phyloP scores from a whole-genome alignment of 176 grass and related monocot genomes.

The Aegilops sharonensis region DNA sequence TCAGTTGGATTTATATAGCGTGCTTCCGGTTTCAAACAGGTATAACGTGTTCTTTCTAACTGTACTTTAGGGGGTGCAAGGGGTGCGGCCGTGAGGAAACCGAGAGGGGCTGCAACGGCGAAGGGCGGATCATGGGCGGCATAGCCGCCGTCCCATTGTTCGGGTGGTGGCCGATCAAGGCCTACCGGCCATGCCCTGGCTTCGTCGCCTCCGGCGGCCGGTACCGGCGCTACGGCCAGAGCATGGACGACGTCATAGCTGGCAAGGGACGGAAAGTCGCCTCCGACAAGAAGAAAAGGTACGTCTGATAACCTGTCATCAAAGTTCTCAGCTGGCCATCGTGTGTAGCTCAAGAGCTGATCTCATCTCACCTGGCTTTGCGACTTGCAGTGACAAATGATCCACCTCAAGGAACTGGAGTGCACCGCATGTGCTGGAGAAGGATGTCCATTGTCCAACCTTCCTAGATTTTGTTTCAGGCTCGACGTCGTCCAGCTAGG shows the following conservation, averaged over 20 bases:
- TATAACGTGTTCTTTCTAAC: neutral
- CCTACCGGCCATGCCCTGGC: conserved; percentile 79
- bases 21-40: neutral
- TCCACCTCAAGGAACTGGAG: neutral
- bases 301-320: neutral
- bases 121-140: conserved; percentile 90
- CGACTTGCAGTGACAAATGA: conserved; percentile 30
- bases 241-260: conserved; percentile 88
- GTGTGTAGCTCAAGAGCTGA: neutral
- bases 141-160: conserved; percentile 85
- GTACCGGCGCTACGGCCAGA: conserved; percentile 78
- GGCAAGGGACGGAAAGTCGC: conserved; percentile 47
- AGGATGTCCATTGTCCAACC: neutral
- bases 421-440: neutral
- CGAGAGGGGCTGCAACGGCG: conserved; percentile 85
- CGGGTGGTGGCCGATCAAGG: conserved; percentile 97
- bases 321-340: neutral
- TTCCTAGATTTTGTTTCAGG: neutral
- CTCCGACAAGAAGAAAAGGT: conserved; percentile 36
- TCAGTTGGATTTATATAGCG: neutral
- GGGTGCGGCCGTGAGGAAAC: conserved; percentile 61
- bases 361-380: neutral
- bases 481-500: neutral
- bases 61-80: conserved; percentile 48
- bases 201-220: conserved; percentile 79